These are phyloP conservation scores for Achlya hypogyna DNA, from an alignment of 352 stramenopile species.

Conservation along the genomic window DNA sequence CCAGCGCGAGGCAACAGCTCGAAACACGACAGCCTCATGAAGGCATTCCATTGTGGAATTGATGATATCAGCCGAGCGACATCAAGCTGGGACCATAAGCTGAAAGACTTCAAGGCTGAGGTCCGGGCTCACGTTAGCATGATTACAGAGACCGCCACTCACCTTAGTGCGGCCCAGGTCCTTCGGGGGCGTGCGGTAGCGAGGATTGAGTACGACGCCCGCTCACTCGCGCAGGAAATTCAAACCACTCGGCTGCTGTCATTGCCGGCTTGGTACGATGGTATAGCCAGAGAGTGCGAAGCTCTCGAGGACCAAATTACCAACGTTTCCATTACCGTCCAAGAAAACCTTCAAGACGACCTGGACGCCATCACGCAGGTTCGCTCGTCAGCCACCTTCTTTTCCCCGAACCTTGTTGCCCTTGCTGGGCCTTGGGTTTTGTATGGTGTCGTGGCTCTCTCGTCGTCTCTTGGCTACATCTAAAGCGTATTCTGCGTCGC, in stretches of 20 bases:
- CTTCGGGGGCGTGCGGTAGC: background rate
- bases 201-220: background rate
- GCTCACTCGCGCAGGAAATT: background rate
- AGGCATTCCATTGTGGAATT: no score
- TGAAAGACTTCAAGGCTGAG: background rate
- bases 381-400: background rate
- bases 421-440: slow-evolving; percentile 6
- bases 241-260: background rate
- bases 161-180: slow-evolving; percentile 4
- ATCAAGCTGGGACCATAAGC: background rate
- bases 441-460: background rate
- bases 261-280: background rate
- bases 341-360: background rate
- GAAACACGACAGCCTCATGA: no score
- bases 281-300: background rate
- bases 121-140: background rate
- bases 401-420: background rate
- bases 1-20: no score
- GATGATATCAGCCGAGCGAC: background rate
- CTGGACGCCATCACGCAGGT: background rate
- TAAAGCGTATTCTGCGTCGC: background rate
- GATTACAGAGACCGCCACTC: background rate
- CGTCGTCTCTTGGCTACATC: background rate
- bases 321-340: background rate
- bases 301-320: background rate